Base-by-base conservation (phyloP, 1,284 basidiomycete genomes). In the Fomitopsis palustris region DNA sequence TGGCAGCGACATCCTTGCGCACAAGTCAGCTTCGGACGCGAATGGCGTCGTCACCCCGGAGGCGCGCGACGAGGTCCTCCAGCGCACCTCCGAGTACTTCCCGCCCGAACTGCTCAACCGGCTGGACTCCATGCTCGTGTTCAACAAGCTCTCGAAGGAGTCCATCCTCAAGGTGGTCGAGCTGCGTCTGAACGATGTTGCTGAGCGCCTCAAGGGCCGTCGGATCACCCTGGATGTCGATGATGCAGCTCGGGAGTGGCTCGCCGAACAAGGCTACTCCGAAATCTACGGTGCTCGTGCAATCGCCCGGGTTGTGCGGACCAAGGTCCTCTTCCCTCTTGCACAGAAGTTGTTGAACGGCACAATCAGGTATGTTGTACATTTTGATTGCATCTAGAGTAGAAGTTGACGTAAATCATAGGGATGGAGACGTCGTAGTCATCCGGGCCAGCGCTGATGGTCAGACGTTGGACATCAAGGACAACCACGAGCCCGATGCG, bases 91-190 rank as follows among this genome's bases (percentile, higher is more conserved):
- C 4, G 84, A 86, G 61, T 87, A 88, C 73, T 96, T 96, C 81
- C 88, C 93, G 17, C 95, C 95, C 0, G 95, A 98, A 73, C 81
- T 98, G 1, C 81, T 95, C 59, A 96, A 96, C 72, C 87, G 94
- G 12, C 82, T 96, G 56, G 94, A 96, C 72, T 88, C 92, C 12
- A 89, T 91, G 71, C 78, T 91, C 25, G 90, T 96, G 16, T 96
- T 97, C 79, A 95, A 96, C 78, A 94, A 93, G 68, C 85, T 96
- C 12, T 88, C 91, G 2, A 82, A 81, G 14, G 71, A 76, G 23
- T 86, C 88, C 7, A 92, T 97, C 61, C 75, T 91, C 16, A 75
- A 88, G 55, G 90, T 98, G 37, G 93, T 96, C 33, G 77, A 79
- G 17, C 78, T 96, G 3, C 86, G 93, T 12, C 78, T 96, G 7